A percentile compares a stretch with the other conserved stretches of the same genome.
phyloP scores from a whole-genome alignment of 108 stramenopile species.

The Discostella stelligeroides region DNA sequence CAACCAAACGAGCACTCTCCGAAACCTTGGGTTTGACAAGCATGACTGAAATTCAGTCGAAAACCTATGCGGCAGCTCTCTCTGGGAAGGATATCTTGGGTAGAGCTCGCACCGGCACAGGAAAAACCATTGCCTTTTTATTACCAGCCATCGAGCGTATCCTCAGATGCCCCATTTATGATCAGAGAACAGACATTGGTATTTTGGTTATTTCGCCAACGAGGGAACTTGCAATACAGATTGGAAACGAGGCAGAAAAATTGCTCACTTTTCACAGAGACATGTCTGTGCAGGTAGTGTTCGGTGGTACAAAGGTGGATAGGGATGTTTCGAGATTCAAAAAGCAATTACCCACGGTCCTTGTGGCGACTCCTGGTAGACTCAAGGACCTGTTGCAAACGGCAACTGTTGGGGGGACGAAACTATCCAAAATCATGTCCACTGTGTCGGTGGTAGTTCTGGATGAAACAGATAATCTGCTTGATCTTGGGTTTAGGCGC shows the following conservation, averaged over 20 bases:
- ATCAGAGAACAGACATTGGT: constrained; percentile 39
- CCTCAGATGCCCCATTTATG: not conserved
- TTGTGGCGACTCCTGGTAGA: constrained; percentile 94
- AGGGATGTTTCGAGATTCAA: constrained; percentile 53
- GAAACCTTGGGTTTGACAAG: constrained; percentile 24
- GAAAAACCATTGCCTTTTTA: constrained; percentile 84
- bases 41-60: constrained; percentile 79
- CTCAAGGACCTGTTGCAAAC: constrained; percentile 88
- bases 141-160: constrained; percentile 66
- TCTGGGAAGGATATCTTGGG: constrained; percentile 59
- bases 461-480: constrained; percentile 95
- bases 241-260: constrained; percentile 74
- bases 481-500: constrained; percentile 91
- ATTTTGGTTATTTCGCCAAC: constrained; percentile 93
- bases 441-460: constrained; percentile 75
- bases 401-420: constrained; percentile 38
- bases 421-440: constrained; percentile 50
- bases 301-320: constrained; percentile 88
- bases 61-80: constrained; percentile 47
- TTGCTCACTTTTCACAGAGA: constrained; percentile 50
- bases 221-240: constrained; percentile 93
- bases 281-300: constrained; percentile 49
- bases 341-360: constrained; percentile 57
- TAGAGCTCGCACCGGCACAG: constrained; percentile 83
- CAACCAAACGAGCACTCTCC: constrained; percentile 29